Conservation (phyloP, 2,329 filamentous ascomycete species). For the Botrytis galanthina region DNA sequence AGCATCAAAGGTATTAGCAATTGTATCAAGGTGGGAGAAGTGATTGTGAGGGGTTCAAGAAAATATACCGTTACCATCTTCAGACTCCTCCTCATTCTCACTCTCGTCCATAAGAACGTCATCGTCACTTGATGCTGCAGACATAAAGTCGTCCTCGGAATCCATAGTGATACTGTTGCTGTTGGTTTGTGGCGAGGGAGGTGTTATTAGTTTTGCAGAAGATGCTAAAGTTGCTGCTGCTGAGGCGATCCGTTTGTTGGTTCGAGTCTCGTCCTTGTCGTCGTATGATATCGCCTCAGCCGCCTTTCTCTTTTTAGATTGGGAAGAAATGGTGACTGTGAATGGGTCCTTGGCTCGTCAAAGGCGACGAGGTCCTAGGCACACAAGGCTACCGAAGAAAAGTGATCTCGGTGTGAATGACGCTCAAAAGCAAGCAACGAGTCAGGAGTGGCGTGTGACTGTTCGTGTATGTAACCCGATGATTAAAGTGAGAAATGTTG, state of each 20-base stretch:
- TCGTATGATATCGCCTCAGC: conserved; percentile 43
- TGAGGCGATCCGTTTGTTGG: conserved; percentile 40
- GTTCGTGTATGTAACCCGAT: not conserved
- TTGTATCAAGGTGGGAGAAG: conserved; percentile 12
- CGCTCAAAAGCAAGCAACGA: conserved; percentile 1
- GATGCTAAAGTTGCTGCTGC: conserved; percentile 35
- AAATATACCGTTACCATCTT: conserved; percentile 35
- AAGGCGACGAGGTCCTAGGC: conserved; percentile 32
- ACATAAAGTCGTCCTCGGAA: conserved; percentile 93
- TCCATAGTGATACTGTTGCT: conserved; percentile 76
- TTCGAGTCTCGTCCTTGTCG: conserved; percentile 38
- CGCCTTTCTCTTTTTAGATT: conserved; percentile 53
- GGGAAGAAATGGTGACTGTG: conserved; percentile 51
- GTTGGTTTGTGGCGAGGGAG: conserved; percentile 55
- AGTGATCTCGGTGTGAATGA: conserved; percentile 8
- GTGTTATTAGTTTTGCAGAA: conserved; percentile 35
- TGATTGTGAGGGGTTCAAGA: not conserved
- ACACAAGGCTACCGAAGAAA: conserved; percentile 33
- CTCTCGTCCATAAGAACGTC: conserved; percentile 73
- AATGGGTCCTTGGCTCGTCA: conserved; percentile 32
- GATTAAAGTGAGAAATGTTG: not conserved
- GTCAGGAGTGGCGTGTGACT: conserved; percentile 12
- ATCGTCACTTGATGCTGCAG: conserved; percentile 74
- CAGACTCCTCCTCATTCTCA: conserved; percentile 67
- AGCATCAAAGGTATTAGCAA: conserved; percentile 15